Base-by-base conservation (phyloP, 2,329 filamentous ascomycete species). In the Xylariaceae sp. region DNA sequence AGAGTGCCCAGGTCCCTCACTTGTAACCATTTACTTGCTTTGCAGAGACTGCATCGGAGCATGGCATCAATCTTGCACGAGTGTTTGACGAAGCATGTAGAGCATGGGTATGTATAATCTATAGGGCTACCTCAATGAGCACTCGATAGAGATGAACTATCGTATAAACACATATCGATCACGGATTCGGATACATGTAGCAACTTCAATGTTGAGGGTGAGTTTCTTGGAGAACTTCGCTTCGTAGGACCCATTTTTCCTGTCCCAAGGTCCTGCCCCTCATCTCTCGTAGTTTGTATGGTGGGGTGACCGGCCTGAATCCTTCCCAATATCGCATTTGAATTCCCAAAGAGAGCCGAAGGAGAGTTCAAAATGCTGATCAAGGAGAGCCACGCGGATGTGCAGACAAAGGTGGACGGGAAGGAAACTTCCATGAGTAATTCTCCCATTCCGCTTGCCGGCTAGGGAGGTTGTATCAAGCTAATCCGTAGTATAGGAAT, bases 1-100 rank as follows among this genome's bases (percentile, higher is more conserved):
- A 95, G 50, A 92, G 88, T 68, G 75, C 85, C 10, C 73, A 78
- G 3, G 88, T 95, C 51, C 88, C 90, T 46, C 90, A 94, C 76
- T 72, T 90, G 31, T 88, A 66, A 55, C n/a, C 22, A 33, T 17
- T 19, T 34, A 1, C 9, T 46, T 11, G 19, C 31, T 38, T 14
- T 16, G 18, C 13, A 31, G 22, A 22, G 22, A n/a, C 10, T 28
- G 1, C 4, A 2, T 13, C 19, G 12, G 36, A 11, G 36, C 33
- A 17, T 17, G 22, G 22, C 22, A 4, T 28, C 22, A 28, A 28
- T 7, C 22, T 28, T 28, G 22, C 4, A 5, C 22, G 22, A 28
- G 7, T 5, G 22, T 28, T 28, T 28, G 22, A 7, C 22, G 22
- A 28, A 28, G 22, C 22, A 28, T 28, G 4, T 4, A 7, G 22